Evolutionary conservation across 78 protist genomes (phyloP).

Genomic region (Dictyostelium intermedium): DNA sequence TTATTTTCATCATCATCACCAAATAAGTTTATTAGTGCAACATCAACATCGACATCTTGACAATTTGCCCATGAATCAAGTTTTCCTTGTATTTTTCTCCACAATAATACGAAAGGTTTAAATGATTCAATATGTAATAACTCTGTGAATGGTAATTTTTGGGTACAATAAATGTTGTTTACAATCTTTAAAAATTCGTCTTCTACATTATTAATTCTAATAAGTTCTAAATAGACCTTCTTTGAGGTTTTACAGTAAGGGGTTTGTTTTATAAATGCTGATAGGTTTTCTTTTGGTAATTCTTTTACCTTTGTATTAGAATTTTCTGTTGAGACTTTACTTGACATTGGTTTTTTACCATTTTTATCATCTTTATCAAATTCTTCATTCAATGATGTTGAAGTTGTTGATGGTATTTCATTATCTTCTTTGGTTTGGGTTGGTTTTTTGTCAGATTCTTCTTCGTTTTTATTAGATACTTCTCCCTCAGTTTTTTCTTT

Average conservation of each 20-base stretch:
- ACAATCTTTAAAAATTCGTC: not conserved
- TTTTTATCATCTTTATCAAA: not conserved
- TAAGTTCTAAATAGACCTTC: slow-evolving; percentile 25
- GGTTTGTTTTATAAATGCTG: not conserved
- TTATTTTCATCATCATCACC: not conserved
- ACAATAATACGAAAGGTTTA: slow-evolving; percentile 14
- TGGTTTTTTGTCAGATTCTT: not conserved
- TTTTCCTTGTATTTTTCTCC: slow-evolving; percentile 29
- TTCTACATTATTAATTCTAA: slow-evolving; percentile 9
- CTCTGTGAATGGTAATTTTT: not conserved
- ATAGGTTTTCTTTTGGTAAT: not conserved
- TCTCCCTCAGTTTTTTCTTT: not conserved
- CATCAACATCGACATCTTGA: not conserved
- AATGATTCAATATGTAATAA: not conserved
- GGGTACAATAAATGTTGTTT: not conserved
- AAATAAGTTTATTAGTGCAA: not conserved
- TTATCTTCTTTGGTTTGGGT: not conserved
- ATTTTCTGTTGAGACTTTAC: not conserved
- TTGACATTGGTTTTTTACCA: slow-evolving; percentile 2
- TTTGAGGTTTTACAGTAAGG: not conserved
- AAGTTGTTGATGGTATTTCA: not conserved
- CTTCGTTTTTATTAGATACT: not conserved
- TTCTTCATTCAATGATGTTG: not conserved
- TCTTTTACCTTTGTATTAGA: not conserved
- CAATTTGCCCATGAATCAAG: not conserved